Conservation (phyloP, 345 rosid species). For the Syzygium oleosum region DNA sequence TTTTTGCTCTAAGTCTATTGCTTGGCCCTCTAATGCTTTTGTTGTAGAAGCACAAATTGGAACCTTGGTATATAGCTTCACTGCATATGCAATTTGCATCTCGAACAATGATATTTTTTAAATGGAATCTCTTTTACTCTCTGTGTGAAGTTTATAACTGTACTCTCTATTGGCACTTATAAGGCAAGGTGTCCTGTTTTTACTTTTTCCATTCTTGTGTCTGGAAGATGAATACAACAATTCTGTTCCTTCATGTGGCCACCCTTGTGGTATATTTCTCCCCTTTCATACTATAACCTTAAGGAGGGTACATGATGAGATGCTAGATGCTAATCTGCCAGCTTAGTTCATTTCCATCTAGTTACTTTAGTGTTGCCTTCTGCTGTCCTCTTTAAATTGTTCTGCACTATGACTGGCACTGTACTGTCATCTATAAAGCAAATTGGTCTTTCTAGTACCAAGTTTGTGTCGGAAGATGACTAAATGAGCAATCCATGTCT, state of each 20-base stretch:
- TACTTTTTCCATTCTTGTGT: not conserved
- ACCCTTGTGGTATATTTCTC: not conserved
- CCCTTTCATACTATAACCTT: not conserved
- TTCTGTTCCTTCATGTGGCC: not conserved
- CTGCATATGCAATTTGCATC: not conserved
- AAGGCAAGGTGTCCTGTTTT: not conserved
- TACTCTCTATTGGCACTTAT: not conserved
- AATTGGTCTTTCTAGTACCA: constrained; percentile 4
- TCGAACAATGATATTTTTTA: not conserved
- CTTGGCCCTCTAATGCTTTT: not conserved
- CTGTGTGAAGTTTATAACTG: not conserved
- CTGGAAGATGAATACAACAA: not conserved
- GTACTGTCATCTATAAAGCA: not conserved
- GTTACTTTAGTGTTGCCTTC: not conserved
- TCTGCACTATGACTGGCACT: not conserved
- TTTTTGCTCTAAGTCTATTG: not conserved
- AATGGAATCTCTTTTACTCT: not conserved
- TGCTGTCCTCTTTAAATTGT: not conserved
- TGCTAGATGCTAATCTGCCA: not conserved
- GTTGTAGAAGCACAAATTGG: not conserved
- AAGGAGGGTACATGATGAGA: not conserved
- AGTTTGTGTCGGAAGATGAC: constrained; percentile 29
- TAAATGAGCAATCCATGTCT: not conserved
- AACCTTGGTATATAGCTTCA: not conserved
- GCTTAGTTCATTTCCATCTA: not conserved